phyloP scores from a whole-genome alignment of 805 yeast genomes.

The Millerozyma acaciae region DNA sequence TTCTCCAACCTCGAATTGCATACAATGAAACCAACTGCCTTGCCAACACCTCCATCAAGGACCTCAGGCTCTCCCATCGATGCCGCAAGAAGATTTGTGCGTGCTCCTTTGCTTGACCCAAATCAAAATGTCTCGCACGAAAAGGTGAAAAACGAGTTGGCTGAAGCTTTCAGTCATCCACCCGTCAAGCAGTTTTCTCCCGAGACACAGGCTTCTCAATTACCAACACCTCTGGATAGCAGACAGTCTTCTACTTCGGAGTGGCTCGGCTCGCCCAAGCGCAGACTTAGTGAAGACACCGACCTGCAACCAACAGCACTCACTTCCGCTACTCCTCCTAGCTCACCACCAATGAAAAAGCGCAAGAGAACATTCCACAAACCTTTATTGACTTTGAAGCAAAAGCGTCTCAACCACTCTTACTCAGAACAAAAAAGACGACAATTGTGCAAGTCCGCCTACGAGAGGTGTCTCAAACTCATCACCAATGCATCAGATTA shows the following conservation, averaged over 20 bases:
- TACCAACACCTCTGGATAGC: conserved; percentile 34
- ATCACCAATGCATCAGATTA: conserved; percentile 39
- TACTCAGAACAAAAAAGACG: conserved; percentile 42
- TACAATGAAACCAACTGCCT: conserved; percentile 22
- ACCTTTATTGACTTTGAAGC: conserved; percentile 36
- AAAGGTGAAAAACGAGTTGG: conserved; percentile 23
- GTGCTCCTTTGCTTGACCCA: neutral
- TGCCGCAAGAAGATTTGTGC: neutral
- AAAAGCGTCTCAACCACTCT: conserved; percentile 40
- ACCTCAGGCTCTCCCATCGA: conserved; percentile 1
- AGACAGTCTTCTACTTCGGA: conserved; percentile 18
- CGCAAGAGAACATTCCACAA: conserved; percentile 28
- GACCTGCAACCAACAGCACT: conserved; percentile 1
- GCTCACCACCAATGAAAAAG: conserved; percentile 11
- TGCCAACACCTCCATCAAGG: conserved; percentile 5
- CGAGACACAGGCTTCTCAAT: conserved; percentile 13
- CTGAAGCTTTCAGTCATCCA: conserved; percentile 31
- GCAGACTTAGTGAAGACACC: conserved; percentile 6
- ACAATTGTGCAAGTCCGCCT: conserved; percentile 41
- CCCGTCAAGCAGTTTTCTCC: conserved; percentile 13
- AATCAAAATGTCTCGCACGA: neutral
- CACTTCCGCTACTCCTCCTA: conserved; percentile 5
- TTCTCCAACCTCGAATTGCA: conserved; percentile 23
- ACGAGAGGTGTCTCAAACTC: conserved; percentile 38
- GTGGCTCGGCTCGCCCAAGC: conserved; percentile 4